Evolutionary conservation across 1,284 basidiomycete species (phyloP), one percentile per base, ranked within the genome.

Genomic region (Boletellus deceptivus): DNA sequence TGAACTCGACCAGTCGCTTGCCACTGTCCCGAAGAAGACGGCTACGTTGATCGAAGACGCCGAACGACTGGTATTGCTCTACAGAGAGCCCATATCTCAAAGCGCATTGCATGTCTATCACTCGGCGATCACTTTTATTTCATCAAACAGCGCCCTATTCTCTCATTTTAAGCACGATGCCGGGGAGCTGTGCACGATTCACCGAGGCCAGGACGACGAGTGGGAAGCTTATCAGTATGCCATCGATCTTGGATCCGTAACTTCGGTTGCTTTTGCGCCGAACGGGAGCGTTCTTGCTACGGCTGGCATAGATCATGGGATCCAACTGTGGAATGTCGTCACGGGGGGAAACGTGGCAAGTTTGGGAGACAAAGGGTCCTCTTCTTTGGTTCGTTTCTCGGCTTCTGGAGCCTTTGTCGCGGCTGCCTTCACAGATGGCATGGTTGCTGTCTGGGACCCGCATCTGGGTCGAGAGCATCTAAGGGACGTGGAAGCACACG

Each of bases 391-490:
- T 13, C 29, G 42, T 31, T 63, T 55, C 41, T 54, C 59, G 0
- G 8, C 22, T 16, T 53, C 54, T 16, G 61, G 62, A 1, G 40
- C 37, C 13, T 56, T 45, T 3, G 22, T 63, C 2, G 55, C 55
- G 6, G 53, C 51, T 20, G 57, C 53, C 0, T 57, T 50, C 22
- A 11, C 6, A 7, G 53, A 50, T 2, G 48, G 53, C 11, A 53
- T 35, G 34, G 47, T 62, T 20, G 39, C 48, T 4, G 46, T 61
- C 16, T 62, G 61, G 61, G 60, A 60, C 27, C 52, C 52, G 5
- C 40, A 25, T 11, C 29, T 59, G 6, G 59, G 60, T 10, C 36
- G 47, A 17, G 48, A 59, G 18, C 46, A 54, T 20, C 22, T 55
- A 13, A 55, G 46, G 36, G 45, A 51, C 18, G 18, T 13, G 22